These are phyloP conservation scores for Leccinum holopus DNA, from an alignment of 1,284 basidiomycete species.

Conservation along the genomic window DNA sequence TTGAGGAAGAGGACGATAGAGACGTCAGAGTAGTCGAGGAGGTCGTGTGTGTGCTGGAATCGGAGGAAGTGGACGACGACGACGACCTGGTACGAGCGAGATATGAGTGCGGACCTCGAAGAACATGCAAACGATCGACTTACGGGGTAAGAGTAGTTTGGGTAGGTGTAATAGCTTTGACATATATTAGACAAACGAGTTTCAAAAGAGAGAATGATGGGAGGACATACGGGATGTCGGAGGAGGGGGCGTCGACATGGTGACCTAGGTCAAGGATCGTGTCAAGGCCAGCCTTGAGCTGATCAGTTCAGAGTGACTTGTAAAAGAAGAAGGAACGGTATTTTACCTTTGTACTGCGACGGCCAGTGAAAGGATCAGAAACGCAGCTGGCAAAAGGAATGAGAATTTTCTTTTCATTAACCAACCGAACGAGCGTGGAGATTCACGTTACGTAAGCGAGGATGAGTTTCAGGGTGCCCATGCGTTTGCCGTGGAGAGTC, in stretches of 20 bases:
- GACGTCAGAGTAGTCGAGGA: conserved; percentile 8
- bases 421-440: not conserved
- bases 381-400: conserved; percentile 7
- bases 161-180: not conserved
- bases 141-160: not conserved
- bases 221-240: conserved; percentile 9
- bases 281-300: conserved; percentile 7
- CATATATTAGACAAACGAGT: not conserved
- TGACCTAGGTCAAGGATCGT: conserved; percentile 3
- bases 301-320: not conserved
- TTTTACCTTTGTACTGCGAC: conserved; percentile 11
- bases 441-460: conserved; percentile 18
- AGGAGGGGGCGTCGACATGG: conserved; percentile 10
- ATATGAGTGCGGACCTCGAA: not conserved
- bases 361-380: not conserved
- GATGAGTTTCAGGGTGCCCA: not conserved
- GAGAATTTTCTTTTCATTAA: conserved; percentile 20
- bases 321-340: not conserved
- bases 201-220: not conserved
- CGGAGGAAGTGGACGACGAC: not conserved
- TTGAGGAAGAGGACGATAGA: conserved; percentile 11
- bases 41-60: not conserved
- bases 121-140: not conserved
- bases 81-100: not conserved
- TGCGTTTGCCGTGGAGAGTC: not conserved